Conservation (phyloP, 2,329 filamentous ascomycete species). For the Pseudocercospora fijiensis region DNA sequence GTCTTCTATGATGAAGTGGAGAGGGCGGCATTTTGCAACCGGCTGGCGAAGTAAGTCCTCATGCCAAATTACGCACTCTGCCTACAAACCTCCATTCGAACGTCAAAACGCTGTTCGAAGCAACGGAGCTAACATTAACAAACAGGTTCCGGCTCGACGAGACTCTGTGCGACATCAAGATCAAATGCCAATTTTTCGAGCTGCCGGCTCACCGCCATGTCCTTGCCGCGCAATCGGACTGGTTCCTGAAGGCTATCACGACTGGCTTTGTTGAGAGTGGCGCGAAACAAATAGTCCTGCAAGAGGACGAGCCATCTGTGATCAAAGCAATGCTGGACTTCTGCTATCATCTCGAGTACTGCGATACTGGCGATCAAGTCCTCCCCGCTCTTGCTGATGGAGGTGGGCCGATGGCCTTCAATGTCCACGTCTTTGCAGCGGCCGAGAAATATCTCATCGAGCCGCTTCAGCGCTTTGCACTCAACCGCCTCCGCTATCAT, state of each 20-base stretch:
- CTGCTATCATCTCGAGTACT: constrained; percentile 12
- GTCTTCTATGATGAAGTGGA: background rate
- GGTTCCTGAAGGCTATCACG: constrained; percentile 8
- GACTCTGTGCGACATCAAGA: background rate
- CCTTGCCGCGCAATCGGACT: background rate
- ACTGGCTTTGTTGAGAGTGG: background rate
- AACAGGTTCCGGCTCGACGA: background rate
- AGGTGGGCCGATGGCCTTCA: constrained; percentile 8
- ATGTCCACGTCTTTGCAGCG: constrained; percentile 12
- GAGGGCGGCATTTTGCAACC: background rate
- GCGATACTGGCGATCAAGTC: background rate
- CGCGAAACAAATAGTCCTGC: background rate
- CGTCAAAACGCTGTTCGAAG: too few relatives aligned
- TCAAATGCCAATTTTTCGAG: background rate
- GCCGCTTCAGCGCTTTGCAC: background rate
- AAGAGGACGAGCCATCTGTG: background rate
- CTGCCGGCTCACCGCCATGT: background rate
- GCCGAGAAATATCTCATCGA: constrained; percentile 19
- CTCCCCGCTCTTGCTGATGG: background rate
- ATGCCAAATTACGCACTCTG: background rate
- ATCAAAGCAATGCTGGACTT: constrained; percentile 3
- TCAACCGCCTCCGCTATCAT: background rate
- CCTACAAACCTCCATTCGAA: too few relatives aligned
- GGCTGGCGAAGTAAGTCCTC: background rate
- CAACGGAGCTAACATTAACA: background rate